A percentile compares a stretch with the other conserved stretches of the same genome.
Evolutionary conservation across 306 rosid genomes (phyloP).

Genomic region (Quercus gilva): DNA sequence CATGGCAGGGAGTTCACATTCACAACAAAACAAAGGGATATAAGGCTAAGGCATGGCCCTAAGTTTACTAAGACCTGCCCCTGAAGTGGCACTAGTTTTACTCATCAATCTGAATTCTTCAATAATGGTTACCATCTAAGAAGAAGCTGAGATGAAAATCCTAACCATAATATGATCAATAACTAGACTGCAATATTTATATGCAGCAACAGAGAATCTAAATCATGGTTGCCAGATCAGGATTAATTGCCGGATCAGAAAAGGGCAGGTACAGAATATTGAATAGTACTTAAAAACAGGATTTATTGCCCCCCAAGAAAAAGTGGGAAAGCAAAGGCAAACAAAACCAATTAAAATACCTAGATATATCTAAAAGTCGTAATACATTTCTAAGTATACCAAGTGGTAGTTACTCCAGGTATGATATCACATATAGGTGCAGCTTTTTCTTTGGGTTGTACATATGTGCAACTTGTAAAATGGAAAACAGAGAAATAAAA

Average conservation of each 20-base stretch:
- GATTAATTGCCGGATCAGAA: background rate
- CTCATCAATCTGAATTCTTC: conserved; percentile 22
- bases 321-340: background rate
- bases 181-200: background rate
- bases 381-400: background rate
- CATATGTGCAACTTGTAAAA: background rate
- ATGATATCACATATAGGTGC: background rate
- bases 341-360: background rate
- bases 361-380: background rate
- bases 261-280: conserved; percentile 9
- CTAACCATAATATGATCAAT: background rate
- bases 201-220: background rate
- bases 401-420: background rate
- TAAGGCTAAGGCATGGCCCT: background rate
- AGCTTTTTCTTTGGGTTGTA: background rate
- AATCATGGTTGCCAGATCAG: background rate
- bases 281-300: background rate
- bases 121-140: conserved; percentile 13
- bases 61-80: background rate
- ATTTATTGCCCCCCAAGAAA: background rate
- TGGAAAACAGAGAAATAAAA: background rate
- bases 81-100: conserved; percentile 12
- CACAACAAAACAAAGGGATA: conserved; percentile 18
- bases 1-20: conserved; percentile 15
- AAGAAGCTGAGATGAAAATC: conserved; percentile 4